Evolutionary conservation across 306 rosid species (phyloP).

Genomic region (Lupinus albus): DNA sequence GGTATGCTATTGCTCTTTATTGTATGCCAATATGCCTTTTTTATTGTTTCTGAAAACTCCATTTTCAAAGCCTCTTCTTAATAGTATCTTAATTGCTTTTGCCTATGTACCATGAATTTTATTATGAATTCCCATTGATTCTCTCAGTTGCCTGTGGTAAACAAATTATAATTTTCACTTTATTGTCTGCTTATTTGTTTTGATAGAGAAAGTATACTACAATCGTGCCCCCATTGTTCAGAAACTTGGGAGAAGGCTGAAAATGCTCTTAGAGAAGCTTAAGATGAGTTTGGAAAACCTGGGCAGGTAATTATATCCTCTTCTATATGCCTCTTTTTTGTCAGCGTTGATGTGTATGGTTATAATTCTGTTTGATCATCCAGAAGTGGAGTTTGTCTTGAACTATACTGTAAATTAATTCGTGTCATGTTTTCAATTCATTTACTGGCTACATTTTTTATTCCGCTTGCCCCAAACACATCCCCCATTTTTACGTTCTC

Average conservation of each 20-base stretch:
- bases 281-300: constrained; percentile 80
- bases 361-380: not conserved
- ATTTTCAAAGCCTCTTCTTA: not conserved
- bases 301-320: constrained; percentile 69
- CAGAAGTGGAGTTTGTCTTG: constrained; percentile 5
- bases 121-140: not conserved
- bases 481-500: constrained; percentile 1
- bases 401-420: not conserved
- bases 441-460: constrained; percentile 8
- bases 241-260: constrained; percentile 99
- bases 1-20: constrained; percentile 51
- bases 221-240: not conserved
- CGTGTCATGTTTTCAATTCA: constrained; percentile 4
- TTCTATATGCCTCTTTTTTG: constrained; percentile 13
- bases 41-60: not conserved
- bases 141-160: not conserved
- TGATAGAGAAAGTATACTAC: not conserved
- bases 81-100: constrained; percentile 12
- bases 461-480: not conserved
- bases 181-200: not conserved
- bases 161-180: constrained; percentile 28
- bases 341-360: constrained; percentile 7
- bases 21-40: constrained; percentile 14
- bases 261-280: constrained; percentile 78
- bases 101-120: not conserved